Evolutionary conservation across 768 basidiomycete genomes (phyloP).

Genomic region (Amanita phalloides): DNA sequence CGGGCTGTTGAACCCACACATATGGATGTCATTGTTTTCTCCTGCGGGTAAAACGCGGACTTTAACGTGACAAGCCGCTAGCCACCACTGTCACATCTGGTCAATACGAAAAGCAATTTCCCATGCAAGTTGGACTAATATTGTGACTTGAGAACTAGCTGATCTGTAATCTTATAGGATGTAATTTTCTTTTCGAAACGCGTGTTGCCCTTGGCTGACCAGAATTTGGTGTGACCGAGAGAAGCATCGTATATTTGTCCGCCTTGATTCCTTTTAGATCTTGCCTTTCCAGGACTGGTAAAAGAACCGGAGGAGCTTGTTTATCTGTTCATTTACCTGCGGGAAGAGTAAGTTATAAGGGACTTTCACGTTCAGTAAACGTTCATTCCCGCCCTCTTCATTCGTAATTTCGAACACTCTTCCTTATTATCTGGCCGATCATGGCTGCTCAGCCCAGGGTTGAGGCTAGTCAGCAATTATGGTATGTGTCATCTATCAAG

Average conservation of each 20-base stretch:
- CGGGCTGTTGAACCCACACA: background rate
- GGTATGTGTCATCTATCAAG: conserved; percentile 30
- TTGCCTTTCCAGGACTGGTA: conserved; percentile 36
- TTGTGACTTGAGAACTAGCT: background rate
- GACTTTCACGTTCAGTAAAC: conserved; percentile 29
- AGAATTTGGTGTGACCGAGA: conserved; percentile 31
- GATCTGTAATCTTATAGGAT: conserved; percentile 1
- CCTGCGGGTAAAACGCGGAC: background rate
- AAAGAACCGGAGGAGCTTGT: conserved; percentile 47
- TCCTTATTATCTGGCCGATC: conserved; percentile 27
- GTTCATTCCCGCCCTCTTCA: conserved; percentile 29
- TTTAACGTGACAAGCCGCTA: background rate
- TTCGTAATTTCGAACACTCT: conserved; percentile 12
- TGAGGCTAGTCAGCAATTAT: conserved; percentile 53
- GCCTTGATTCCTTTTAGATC: conserved; percentile 22
- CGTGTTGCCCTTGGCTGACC: conserved; percentile 13
- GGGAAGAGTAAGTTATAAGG: conserved; percentile 34
- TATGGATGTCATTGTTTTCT: background rate
- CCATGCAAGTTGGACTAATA: conserved; percentile 1
- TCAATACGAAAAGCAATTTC: background rate
- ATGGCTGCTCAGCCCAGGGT: conserved; percentile 47
- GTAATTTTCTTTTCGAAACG: conserved; percentile 9
- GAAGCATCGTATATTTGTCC: conserved; percentile 28
- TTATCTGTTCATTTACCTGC: conserved; percentile 39
- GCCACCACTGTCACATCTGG: background rate